A percentile compares a stretch with the other conserved stretches of the same genome.
phyloP scores from a whole-genome alignment of 306 rosid genomes.

The Quercus rubra region DNA sequence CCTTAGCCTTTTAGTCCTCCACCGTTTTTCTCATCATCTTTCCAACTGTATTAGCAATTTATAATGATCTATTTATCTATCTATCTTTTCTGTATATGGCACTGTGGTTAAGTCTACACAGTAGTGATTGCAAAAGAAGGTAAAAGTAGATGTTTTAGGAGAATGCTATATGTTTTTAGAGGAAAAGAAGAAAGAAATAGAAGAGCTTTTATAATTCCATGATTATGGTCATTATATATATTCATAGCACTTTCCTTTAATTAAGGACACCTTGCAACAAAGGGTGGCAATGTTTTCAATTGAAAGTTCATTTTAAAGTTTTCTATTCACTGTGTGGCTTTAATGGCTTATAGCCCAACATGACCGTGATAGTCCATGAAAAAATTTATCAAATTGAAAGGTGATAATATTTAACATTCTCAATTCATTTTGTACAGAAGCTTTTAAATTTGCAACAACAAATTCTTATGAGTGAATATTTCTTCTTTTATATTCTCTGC shows the following conservation, averaged over 20 bases:
- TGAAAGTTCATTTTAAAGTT: neutral
- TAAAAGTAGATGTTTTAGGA: no score
- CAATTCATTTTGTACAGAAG: no score
- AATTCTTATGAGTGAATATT: no score
- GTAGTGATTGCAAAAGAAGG: neutral
- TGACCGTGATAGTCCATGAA: neutral
- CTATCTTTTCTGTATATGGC: neutral
- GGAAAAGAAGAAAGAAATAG: neutral
- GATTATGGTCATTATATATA: neutral
- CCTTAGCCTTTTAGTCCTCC: neutral
- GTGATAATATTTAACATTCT: no score
- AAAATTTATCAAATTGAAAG: neutral
- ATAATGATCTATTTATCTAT: neutral
- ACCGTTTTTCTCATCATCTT: no score
- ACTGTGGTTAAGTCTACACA: neutral
- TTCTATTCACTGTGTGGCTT: neutral
- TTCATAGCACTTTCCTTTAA: neutral
- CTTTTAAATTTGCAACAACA: no score
- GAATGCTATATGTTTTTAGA: neutral
- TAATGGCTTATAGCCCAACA: neutral
- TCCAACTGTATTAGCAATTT: neutral
- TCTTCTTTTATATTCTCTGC: neutral
- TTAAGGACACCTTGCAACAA: neutral
- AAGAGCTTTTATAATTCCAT: neutral
- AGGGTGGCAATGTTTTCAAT: neutral